Evolutionary conservation across 2,329 filamentous ascomycete genomes (phyloP), one percentile per base, ranked within the genome.

Genomic region (Colletotrichum destructivum): DNA sequence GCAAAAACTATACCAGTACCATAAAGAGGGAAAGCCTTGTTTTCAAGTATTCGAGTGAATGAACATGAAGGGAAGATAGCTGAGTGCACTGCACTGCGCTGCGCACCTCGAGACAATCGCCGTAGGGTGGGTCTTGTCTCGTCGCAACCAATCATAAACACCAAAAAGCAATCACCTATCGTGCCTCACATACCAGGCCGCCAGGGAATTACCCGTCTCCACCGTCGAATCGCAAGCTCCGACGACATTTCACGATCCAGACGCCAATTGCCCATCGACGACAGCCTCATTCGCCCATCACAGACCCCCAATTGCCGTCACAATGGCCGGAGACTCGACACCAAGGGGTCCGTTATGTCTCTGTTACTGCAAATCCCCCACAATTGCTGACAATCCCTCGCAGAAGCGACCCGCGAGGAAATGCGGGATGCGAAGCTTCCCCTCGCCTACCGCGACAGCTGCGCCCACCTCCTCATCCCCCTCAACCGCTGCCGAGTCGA

Each of bases 401-500:
- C 66, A 72, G 70, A 71, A 70, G 94, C 94, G 76, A 94, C 94
- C 75, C 91, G 94, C 84, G 92, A 97, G 87, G 93, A 96, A 84
- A 98, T 98, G 96, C 92, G 94, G 80, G 94, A 94, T 79, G 95
- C 95, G 76, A 92, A 90, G 80, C 89, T 98, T 62, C 96, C 96
- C 15, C 84, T 98, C 66, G 89, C 93, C 78, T 99, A 99, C 89
- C 91, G 96, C 82, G 96, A 99, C 85, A 95, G 92, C 85, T 99
- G 96, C 86, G 96, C 95, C 74, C 91, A 96, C 84, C 92, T 99
- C 57, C 88, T 98, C 74, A 98, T 98, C 75, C 96, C 96, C 18
- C 89, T 99, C 77, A 99, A 99, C 87, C 93, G 93, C 80, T 99
- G 96, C 89, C 95, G 96, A 74, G 89, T 90, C 84, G 92, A 97